These are phyloP conservation scores for Pichia sp. DNA, from an alignment of 1,139 yeast species.

Conservation along the genomic window DNA sequence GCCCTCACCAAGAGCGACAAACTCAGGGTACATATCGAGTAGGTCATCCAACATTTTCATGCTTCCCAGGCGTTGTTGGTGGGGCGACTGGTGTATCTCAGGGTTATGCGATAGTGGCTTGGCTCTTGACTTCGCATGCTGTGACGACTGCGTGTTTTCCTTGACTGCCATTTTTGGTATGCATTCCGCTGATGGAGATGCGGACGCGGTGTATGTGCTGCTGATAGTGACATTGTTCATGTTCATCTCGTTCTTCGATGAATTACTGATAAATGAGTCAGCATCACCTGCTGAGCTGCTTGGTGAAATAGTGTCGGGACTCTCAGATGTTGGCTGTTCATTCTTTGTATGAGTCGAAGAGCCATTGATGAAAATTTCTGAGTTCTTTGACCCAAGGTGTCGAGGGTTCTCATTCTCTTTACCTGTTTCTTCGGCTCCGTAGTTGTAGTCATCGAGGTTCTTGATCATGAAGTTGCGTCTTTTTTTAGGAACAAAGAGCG, in stretches of 20 bases:
- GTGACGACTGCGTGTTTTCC: too few species aligned
- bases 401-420: not conserved
- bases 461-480: conserved; percentile 24
- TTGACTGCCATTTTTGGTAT: too few species aligned
- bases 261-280: conserved; percentile 6
- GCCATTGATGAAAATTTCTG: too few species aligned
- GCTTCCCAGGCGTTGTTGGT: conserved; percentile 8
- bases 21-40: conserved; percentile 17
- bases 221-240: conserved; percentile 4
- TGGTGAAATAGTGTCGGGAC: conserved; percentile 4
- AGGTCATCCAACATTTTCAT: conserved; percentile 19
- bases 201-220: conserved; percentile 4
- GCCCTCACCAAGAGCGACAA: conserved; percentile 2
- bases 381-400: too few species aligned
- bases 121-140: too few species aligned
- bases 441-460: conserved; percentile 23
- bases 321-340: too few species aligned
- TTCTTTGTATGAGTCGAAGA: too few species aligned
- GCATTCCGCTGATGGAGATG: not conserved
- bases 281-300: conserved; percentile 6
- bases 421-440: conserved; percentile 7
- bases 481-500: conserved; percentile 34
- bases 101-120: too few species aligned
- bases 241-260: too few species aligned
- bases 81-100: not conserved